Conservation (phyloP, 768 basidiomycete species). For the Scleroderma citrinum region DNA sequence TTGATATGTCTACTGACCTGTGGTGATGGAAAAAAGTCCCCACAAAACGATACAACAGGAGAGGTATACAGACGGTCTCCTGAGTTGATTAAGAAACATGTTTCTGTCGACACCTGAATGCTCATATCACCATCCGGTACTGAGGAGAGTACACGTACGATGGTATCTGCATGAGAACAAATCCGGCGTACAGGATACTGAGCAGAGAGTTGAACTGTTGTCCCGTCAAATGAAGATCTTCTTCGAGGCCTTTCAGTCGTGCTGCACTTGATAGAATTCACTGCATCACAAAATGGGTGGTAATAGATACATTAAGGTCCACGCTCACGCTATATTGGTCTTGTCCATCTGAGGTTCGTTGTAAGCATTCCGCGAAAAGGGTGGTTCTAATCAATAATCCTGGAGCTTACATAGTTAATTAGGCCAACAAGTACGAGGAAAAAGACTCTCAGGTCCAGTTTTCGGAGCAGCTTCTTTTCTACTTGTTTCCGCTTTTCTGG, state of each 20-base stretch:
- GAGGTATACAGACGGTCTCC: conserved; percentile 55
- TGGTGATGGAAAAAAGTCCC: conserved; percentile 51
- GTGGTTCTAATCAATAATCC: conserved; percentile 11
- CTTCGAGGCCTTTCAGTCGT: background rate
- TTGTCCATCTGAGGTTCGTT: background rate
- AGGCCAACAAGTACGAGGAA: conserved; percentile 39
- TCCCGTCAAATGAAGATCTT: background rate
- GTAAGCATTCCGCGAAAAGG: background rate
- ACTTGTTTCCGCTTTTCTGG: conserved; percentile 30
- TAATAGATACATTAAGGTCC: background rate
- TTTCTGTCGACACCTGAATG: conserved; percentile 37
- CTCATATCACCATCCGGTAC: background rate
- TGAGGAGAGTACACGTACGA: background rate
- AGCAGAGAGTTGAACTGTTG: background rate
- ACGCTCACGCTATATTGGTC: background rate
- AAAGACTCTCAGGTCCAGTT: conserved; percentile 36
- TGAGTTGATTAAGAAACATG: conserved; percentile 60
- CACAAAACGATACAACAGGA: conserved; percentile 59
- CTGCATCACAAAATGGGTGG: background rate
- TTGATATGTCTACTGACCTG: conserved; percentile 28
- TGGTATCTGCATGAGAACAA: background rate
- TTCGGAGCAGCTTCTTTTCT: conserved; percentile 36
- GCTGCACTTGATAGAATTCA: background rate
- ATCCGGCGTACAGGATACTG: background rate
- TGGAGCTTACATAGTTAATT: conserved; percentile 34